Percentiles rank a stretch among this genome's conserved stretches.
These are phyloP conservation scores for Nicotiana noctiflora DNA, from an alignment of 257 asterid species.

Conservation along the genomic window DNA sequence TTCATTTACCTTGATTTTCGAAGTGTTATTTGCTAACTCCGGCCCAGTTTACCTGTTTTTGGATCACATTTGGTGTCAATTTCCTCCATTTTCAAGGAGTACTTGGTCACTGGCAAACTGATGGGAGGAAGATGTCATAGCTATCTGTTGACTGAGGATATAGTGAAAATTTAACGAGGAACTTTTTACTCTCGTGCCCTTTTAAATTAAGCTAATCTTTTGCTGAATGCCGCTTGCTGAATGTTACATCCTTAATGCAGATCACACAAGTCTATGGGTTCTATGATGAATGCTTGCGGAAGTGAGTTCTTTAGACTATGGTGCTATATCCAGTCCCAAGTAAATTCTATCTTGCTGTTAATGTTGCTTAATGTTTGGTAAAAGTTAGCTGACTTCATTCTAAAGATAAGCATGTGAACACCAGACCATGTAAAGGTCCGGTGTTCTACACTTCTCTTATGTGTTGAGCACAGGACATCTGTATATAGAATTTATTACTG, in stretches of 20 bases:
- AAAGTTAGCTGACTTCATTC: neutral
- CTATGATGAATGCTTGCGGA: constrained; percentile 48
- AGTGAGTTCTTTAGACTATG: constrained; percentile 28
- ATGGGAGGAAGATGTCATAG: constrained; percentile 7
- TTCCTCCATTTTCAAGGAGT: neutral
- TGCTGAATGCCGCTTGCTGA: constrained; percentile 1
- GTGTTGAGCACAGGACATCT: neutral
- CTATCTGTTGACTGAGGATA: neutral
- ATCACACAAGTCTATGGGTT: constrained; percentile 53
- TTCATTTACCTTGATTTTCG: neutral
- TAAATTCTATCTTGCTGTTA: neutral
- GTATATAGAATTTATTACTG: neutral
- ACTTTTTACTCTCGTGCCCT: neutral
- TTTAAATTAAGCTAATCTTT: neutral
- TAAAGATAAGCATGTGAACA: neutral
- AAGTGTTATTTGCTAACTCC: neutral
- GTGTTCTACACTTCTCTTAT: neutral
- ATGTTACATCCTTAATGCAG: constrained; percentile 26
- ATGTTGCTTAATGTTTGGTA: neutral
- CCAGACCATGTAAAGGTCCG: neutral
- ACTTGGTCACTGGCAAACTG: neutral
- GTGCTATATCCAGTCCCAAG: neutral
- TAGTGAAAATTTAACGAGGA: neutral
- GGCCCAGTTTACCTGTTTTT: neutral
- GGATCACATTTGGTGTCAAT: neutral